Percentiles rank a stretch among this genome's conserved stretches.
Conservation (phyloP, 2,329 filamentous ascomycete species). For the Chaetomium olivaceum region DNA sequence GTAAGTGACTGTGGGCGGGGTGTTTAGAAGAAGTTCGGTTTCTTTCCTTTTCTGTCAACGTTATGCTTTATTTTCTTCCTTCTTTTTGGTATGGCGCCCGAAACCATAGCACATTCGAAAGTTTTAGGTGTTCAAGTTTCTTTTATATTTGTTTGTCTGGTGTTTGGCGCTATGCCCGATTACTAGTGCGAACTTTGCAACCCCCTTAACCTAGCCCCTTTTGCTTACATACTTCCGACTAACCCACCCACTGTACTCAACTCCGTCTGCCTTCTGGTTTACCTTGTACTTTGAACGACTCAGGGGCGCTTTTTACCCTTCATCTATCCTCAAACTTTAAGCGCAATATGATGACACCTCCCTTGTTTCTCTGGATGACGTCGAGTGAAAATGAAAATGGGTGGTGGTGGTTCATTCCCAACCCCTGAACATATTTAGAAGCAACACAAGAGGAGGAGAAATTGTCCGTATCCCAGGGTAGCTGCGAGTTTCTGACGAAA, state of each 20-base stretch:
- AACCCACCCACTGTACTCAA: background rate
- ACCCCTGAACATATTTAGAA: no score
- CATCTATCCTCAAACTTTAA: no score
- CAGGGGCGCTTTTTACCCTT: no score
- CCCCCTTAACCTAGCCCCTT: background rate
- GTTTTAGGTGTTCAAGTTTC: background rate
- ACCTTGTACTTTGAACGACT: no score
- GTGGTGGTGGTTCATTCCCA: no score
- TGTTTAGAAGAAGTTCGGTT: background rate
- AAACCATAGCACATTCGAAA: background rate
- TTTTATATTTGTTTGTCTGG: background rate
- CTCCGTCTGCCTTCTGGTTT: no score
- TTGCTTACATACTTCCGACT: background rate
- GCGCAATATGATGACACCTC: no score
- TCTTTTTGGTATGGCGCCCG: background rate
- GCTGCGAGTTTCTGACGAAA: no score
- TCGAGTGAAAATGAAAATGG: no score
- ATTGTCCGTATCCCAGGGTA: no score
- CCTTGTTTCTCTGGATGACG: no score
- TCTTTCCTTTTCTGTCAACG: background rate
- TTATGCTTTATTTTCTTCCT: background rate
- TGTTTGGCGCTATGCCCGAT: background rate
- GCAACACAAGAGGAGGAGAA: no score
- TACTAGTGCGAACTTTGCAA: background rate
- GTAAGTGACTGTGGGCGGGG: background rate